phyloP scores from a whole-genome alignment of 495 filamentous ascomycete genomes.

The Aspergillus wentii region DNA sequence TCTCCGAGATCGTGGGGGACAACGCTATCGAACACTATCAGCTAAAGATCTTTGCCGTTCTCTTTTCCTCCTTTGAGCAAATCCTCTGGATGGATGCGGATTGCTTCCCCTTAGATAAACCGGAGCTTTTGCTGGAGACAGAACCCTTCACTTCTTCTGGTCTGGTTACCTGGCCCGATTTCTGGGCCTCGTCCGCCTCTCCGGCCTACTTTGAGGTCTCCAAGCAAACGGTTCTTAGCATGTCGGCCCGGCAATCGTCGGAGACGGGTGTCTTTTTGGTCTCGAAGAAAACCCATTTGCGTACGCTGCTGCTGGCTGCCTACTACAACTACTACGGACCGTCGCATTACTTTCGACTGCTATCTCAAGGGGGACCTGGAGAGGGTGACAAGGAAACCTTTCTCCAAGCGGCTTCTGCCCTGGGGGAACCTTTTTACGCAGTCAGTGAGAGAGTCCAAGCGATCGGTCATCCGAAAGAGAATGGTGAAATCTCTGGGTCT shows the following conservation, averaged over 20 bases:
- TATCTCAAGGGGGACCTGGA: constrained; percentile 51
- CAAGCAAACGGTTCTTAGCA: constrained; percentile 33
- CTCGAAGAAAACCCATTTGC: constrained; percentile 49
- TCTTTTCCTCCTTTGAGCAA: constrained; percentile 57
- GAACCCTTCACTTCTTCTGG: constrained; percentile 50
- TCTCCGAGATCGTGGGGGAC: constrained; percentile 40
- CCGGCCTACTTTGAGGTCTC: constrained; percentile 52
- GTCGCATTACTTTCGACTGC: constrained; percentile 51
- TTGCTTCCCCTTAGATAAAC: constrained; percentile 47
- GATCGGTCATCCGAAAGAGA: constrained; percentile 32
- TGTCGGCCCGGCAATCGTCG: constrained; percentile 37
- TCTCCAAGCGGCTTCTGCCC: constrained; percentile 46
- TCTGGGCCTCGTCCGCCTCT: constrained; percentile 51
- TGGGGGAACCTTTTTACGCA: constrained; percentile 45
- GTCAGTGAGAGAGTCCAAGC: constrained; percentile 41
- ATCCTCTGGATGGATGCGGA: constrained; percentile 62
- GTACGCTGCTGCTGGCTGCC: constrained; percentile 48
- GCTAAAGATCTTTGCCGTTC: constrained; percentile 55
- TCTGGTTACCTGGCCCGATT: constrained; percentile 59
- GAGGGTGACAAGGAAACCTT: constrained; percentile 67
- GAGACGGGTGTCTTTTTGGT: constrained; percentile 57
- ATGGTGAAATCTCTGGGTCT: constrained; percentile 26
- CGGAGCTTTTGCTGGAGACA: constrained; percentile 43
- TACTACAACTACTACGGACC: constrained; percentile 65
- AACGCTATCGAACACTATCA: constrained; percentile 46